Evolutionary conservation across 306 rosid genomes (phyloP), one percentile per base, ranked within the genome.

Genomic region (Mimosa bimucronata): DNA sequence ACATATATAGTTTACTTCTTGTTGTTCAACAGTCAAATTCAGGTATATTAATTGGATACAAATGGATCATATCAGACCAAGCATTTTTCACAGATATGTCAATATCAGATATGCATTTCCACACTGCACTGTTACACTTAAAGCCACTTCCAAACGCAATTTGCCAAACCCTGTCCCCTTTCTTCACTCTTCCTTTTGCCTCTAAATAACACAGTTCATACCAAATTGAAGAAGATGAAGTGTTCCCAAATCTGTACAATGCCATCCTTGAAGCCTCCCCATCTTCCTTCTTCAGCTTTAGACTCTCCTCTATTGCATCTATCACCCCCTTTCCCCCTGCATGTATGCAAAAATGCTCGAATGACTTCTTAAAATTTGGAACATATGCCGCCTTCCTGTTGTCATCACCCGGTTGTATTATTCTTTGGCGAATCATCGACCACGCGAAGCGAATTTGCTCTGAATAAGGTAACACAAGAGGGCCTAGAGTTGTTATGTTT

Each of bases 181-280:
- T 87, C 78, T 82, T 87, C 23, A 85, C 83, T 41, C 80, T 88
- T 75, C 91, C 92, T 83, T 90, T 88, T 75, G 92, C 89, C 83
- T 90, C 92, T 65, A 90, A 84, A 80, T 88, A 87, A 83, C 87
- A 60, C 52, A 88, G 78, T 52, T 87, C 94, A 73, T 90, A 90
- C 94, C 94, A 88, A 28, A 90, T 7, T 61, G 94, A 90, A 77
- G 94, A 88, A 57, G 94, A 90, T 46, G 94, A 90, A 41, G 94
- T 87, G 53, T 89, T 89, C 8, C 93, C 97, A 79, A 91, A 93
- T 83, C 92, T 87, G 70, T 93, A 87, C 14, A 92, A 53, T 40
- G 96, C 76, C 98, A 94, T 94, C 79, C 84, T 90, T 61, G 97
- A 94, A 12, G 96, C 91, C 66, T 94, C 96, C 26, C 82, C 83